These are phyloP conservation scores for Paxillus ammoniavirescens DNA, from an alignment of 768 basidiomycete species.

Conservation along the genomic window DNA sequence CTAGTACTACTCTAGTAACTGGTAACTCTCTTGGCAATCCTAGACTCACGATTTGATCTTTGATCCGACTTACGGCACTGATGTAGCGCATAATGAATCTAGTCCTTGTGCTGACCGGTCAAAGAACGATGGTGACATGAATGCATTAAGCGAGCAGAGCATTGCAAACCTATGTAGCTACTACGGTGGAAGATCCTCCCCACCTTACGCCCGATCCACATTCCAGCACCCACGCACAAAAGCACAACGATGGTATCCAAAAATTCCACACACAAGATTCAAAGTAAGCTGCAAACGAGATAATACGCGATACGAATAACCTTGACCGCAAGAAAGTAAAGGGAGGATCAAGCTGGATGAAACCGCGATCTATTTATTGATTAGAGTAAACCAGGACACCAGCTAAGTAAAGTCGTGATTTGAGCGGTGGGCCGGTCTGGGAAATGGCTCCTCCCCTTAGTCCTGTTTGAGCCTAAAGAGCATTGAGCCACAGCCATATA, in stretches of 20 bases:
- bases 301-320: conserved; percentile 16
- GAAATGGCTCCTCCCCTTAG: conserved; percentile 14
- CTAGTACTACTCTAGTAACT: no score
- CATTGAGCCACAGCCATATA: not conserved
- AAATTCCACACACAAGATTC: conserved; percentile 10
- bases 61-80: not conserved
- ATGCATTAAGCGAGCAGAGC: no score
- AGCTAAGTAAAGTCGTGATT: conserved; percentile 15
- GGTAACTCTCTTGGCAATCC: no score
- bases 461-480: conserved; percentile 34
- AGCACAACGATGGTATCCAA: conserved; percentile 11
- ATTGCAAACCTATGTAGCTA: no score
- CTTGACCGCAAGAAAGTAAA: conserved; percentile 12
- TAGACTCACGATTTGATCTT: no score
- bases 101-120: not conserved
- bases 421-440: not conserved
- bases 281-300: conserved; percentile 6
- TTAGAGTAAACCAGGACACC: conserved; percentile 5
- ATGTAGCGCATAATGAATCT: not conserved
- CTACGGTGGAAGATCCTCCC: not conserved
- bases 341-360: conserved; percentile 9
- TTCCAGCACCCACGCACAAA: conserved; percentile 4
- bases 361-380: not conserved
- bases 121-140: no score
- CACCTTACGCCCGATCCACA: not conserved